A percentile compares a stretch with the other conserved stretches of the same genome.
Evolutionary conservation across 345 rosid genomes (phyloP).

Genomic region (Stellera chamaejasme): DNA sequence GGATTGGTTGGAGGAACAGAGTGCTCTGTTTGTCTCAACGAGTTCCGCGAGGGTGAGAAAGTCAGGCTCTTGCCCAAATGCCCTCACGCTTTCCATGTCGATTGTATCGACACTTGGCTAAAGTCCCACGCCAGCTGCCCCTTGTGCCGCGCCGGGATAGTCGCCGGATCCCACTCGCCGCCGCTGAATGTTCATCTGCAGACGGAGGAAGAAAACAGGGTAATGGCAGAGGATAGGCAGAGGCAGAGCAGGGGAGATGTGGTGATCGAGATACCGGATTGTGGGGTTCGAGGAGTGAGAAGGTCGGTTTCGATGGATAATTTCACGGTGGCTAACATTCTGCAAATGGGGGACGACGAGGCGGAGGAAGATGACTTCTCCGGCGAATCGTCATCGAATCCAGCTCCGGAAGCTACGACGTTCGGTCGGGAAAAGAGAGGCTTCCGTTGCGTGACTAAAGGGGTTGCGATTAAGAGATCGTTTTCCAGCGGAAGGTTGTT

Average conservation of each 20-base stretch:
- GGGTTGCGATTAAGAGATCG: constrained; percentile 43
- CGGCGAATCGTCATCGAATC: constrained; percentile 24
- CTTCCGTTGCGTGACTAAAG: constrained; percentile 13
- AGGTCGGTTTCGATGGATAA: constrained; percentile 59
- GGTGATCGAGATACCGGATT: constrained; percentile 32
- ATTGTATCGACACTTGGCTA: constrained; percentile 91
- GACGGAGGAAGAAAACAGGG: constrained; percentile 22
- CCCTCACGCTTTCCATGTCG: constrained; percentile 71
- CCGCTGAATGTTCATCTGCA: constrained; percentile 14
- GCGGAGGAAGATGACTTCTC: constrained; percentile 7
- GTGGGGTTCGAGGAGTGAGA: constrained; percentile 17
- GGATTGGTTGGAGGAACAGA: constrained; percentile 53
- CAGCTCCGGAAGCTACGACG: constrained; percentile 20
- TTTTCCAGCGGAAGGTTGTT: constrained; percentile 51
- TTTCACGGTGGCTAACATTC: constrained; percentile 37
- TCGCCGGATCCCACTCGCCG: constrained; percentile 25
- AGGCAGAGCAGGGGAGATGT: constrained; percentile 12
- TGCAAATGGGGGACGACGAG: constrained; percentile 24
- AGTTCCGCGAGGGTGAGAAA: constrained; percentile 66
- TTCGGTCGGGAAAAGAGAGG: constrained; percentile 20
- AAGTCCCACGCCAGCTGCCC: constrained; percentile 85
- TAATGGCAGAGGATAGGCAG: constrained; percentile 2
- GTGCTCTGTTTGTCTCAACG: constrained; percentile 88
- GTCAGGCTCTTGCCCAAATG: constrained; percentile 85
- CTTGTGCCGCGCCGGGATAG: constrained; percentile 64